Conservation (phyloP, 495 filamentous ascomycete genomes). For the Hypoxylon fragiforme region DNA sequence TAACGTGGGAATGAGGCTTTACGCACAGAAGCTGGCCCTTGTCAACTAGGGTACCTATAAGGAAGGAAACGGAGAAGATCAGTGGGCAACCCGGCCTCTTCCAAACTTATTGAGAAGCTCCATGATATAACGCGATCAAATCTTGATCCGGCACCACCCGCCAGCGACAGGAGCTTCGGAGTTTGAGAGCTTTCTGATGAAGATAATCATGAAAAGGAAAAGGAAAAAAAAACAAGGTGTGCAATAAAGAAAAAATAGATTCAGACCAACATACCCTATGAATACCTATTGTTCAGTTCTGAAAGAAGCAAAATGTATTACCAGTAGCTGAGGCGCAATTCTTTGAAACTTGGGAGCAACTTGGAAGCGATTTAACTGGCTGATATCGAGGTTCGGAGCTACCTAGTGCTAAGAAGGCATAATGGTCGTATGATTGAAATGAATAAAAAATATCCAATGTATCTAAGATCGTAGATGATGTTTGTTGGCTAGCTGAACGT, state of each 20-base stretch:
- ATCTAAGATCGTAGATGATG: background rate
- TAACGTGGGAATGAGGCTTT: constrained; percentile 24
- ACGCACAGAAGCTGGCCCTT: constrained; percentile 20
- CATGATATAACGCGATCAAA: background rate
- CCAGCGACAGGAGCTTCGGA: background rate
- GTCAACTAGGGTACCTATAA: constrained; percentile 21
- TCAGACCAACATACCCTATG: constrained; percentile 28
- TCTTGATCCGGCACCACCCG: background rate
- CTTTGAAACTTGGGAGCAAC: constrained; percentile 1
- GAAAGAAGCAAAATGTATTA: constrained; percentile 20
- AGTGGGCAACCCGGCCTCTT: constrained; percentile 4
- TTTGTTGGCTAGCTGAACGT: background rate
- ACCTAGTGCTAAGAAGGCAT: constrained; percentile 13
- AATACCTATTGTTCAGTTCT: too few relatives aligned
- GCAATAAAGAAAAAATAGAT: constrained; percentile 1
- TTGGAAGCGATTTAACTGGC: background rate
- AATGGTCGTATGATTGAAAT: constrained; percentile 2
- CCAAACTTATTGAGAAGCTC: too few relatives aligned
- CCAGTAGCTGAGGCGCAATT: background rate
- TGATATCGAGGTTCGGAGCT: background rate
- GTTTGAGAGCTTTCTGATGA: constrained; percentile 4
- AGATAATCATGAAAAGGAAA: constrained; percentile 6
- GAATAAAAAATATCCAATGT: too few relatives aligned
- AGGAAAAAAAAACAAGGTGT: constrained; percentile 9
- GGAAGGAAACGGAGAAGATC: constrained; percentile 31